Evolutionary conservation across 768 basidiomycete genomes (phyloP).

Genomic region (Phlebiopsis flavidoalba): DNA sequence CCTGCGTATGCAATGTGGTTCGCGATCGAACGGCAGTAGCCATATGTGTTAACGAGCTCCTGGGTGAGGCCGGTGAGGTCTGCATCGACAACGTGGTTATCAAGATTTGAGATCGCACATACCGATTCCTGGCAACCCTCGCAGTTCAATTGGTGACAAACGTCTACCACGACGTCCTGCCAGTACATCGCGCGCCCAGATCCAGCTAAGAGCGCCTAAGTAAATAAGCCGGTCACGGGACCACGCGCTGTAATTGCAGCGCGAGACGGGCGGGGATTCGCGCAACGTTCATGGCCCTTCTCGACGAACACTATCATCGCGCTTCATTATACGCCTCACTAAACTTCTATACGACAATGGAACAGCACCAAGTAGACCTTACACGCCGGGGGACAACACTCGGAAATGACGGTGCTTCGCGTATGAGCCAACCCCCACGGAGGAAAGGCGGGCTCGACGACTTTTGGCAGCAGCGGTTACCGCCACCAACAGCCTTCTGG

Average conservation of each 20-base stretch:
- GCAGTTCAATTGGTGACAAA: too few species aligned
- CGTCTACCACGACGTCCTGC: too few species aligned
- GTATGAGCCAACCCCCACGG: constrained; percentile 4
- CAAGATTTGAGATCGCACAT: too few species aligned
- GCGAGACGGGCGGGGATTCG: background rate
- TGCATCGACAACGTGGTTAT: too few species aligned
- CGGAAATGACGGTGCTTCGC: constrained; percentile 13
- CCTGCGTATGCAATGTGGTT: too few species aligned
- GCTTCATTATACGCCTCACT: background rate
- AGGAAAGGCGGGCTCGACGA: constrained; percentile 11
- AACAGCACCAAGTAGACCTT: background rate
- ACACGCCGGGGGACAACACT: constrained; percentile 12
- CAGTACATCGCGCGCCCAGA: too few species aligned
- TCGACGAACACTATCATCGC: background rate
- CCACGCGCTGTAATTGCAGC: background rate
- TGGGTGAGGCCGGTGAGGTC: too few species aligned
- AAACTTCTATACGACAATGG: background rate
- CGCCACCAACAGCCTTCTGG: background rate
- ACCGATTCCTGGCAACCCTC: too few species aligned
- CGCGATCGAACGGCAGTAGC: too few species aligned
- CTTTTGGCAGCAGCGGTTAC: constrained; percentile 18
- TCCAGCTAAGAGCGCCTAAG: too few species aligned
- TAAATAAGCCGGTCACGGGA: background rate
- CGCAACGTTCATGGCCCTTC: background rate
- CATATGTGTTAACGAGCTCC: too few species aligned